Base-by-base conservation (phyloP, 768 basidiomycete genomes). In the Tricholoma furcatifolium region DNA sequence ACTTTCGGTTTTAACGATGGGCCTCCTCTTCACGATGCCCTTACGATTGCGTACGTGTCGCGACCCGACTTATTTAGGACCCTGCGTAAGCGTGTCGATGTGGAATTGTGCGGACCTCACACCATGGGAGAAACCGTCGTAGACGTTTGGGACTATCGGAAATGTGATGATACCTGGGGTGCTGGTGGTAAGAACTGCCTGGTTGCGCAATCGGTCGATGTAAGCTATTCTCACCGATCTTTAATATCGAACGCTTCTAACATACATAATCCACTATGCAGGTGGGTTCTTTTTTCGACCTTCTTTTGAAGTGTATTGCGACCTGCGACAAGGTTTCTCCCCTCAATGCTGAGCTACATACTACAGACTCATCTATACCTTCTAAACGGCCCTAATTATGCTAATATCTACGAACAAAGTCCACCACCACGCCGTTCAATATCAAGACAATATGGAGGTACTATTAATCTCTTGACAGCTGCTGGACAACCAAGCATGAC, bases 1-100 rank as follows among this genome's bases (percentile, higher is more conserved):
- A 85, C 84, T 0, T 95, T 92, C 57, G 83, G 82, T n/a, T 95
- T 95, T 65, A 65, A 75, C n/a, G 77, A 88, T 31, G 93, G 91
- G 0, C 93, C 93, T 6, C 93, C 93, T 2, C 73, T 94, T 2
- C 93, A 96, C 57, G 93, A 95, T 60, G 83, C 91, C 0, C 74
- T 95, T 32, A 91, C 93, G 0, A 73, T 94, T 42, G 87, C 84
- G 9, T 94, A 89, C 55, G 74, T 93, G 32, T 79, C 83, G 1
- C 67, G 69, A n/a, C 90, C 91, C 0, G 75, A 82, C 4, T 59
- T 93, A 1, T 93, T 93, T 66, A 65, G 65, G 20, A 70, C 71
- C 31, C 78, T 65, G 44, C 74, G 92, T n/a, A 82, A 85, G 64
- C 77, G 87, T 41, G 91, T 94, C 0, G 93, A 95, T 56, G 78